Percentiles rank a stretch among this genome's conserved stretches.
Conservation (phyloP, 129 eudicot species). For the Flaveria bidentis region DNA sequence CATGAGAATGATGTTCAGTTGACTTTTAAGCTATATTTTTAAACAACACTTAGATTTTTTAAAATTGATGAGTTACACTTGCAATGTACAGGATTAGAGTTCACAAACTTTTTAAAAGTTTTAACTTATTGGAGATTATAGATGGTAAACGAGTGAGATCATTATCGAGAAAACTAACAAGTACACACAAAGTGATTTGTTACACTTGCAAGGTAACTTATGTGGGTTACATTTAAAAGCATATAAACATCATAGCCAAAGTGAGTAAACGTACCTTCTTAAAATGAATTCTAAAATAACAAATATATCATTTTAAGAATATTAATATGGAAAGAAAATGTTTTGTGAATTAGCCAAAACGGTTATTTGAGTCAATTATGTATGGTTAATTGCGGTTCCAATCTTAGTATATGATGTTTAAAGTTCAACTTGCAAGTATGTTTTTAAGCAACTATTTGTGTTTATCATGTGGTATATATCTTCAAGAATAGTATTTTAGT, state of each 20-base stretch:
- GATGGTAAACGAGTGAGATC: not conserved
- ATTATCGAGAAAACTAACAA: too few species aligned
- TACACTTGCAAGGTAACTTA: too few species aligned
- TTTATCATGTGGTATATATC: not conserved
- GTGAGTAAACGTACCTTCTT: not conserved
- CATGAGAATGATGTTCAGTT: not conserved
- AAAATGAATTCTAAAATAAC: not conserved
- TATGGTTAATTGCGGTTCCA: too few species aligned
- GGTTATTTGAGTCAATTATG: not conserved
- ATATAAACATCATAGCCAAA: not conserved
- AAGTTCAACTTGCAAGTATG: too few species aligned
- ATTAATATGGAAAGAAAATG: not conserved
- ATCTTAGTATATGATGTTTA: too few species aligned
- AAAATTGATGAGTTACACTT: too few species aligned
- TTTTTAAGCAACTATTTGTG: not conserved
- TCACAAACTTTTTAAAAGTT: too few species aligned
- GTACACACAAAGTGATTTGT: too few species aligned
- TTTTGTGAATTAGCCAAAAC: not conserved
- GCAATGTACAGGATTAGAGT: too few species aligned
- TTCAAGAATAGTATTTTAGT: not conserved
- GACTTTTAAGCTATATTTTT: too few species aligned
- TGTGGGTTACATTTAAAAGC: not conserved
- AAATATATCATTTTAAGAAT: slow-evolving; percentile 3
- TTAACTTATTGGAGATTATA: not conserved
- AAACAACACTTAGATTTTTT: too few species aligned